Evolutionary conservation across 768 basidiomycete genomes (phyloP).

Genomic region (Russula vinacea): DNA sequence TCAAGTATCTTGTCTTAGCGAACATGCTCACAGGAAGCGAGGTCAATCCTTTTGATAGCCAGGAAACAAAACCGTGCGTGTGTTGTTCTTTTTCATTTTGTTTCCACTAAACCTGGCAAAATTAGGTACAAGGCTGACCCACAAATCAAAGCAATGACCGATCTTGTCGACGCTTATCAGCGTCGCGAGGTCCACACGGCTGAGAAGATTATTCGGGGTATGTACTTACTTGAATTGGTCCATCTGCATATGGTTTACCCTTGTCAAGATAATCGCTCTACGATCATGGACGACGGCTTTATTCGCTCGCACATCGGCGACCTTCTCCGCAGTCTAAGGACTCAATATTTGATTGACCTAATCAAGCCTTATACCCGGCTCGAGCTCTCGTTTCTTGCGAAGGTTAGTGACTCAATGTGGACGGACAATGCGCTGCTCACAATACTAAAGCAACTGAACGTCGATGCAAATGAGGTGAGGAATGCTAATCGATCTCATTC

Average conservation of each 20-base stretch:
- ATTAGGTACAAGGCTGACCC: slow-evolving; percentile 89
- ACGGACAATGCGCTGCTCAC: background rate
- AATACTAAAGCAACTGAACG: slow-evolving; percentile 84
- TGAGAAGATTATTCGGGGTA: slow-evolving; percentile 90
- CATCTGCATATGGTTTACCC: slow-evolving; percentile 9
- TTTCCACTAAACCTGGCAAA: background rate
- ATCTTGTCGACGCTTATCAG: slow-evolving; percentile 95
- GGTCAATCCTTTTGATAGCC: slow-evolving; percentile 98
- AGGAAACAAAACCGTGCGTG: slow-evolving; percentile 96
- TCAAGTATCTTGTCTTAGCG: slow-evolving; percentile 96
- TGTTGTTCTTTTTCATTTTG: background rate
- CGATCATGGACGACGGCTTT: slow-evolving; percentile 95
- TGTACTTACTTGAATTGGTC: background rate
- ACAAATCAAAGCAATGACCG: slow-evolving; percentile 98
- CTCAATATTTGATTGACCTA: slow-evolving; percentile 95
- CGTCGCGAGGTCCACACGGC: slow-evolving; percentile 95
- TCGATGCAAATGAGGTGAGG: slow-evolving; percentile 88
- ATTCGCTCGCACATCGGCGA: slow-evolving; percentile 96
- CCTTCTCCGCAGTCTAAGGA: slow-evolving; percentile 87
- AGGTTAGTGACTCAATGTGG: slow-evolving; percentile 46
- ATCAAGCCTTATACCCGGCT: slow-evolving; percentile 97
- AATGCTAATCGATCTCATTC: slow-evolving; percentile 91
- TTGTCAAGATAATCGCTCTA: slow-evolving; percentile 77
- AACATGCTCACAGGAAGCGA: slow-evolving; percentile 98
- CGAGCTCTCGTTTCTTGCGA: slow-evolving; percentile 89